Conservation (phyloP, 2,329 filamentous ascomycete species). For the Chrysoporthe austroafricana region DNA sequence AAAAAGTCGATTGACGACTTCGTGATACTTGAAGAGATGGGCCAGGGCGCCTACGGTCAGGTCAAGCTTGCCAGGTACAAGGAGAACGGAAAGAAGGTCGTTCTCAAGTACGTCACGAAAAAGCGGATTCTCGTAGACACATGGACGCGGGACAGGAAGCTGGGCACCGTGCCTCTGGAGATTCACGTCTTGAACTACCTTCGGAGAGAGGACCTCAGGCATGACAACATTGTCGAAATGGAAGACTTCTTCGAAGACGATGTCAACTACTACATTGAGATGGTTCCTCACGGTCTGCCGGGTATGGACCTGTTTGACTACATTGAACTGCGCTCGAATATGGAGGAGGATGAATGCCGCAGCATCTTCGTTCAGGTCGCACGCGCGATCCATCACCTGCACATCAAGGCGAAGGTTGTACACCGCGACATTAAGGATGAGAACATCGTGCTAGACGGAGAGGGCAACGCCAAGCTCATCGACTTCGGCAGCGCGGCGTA, state of each 20-base stretch:
- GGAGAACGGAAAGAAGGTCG: slow-evolving; percentile 78
- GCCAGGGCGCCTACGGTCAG: slow-evolving; percentile 95
- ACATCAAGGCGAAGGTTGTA: slow-evolving; percentile 87
- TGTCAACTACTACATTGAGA: slow-evolving; percentile 97
- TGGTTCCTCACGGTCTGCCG: slow-evolving; percentile 90
- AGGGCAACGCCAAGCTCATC: slow-evolving; percentile 94
- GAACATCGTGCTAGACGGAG: slow-evolving; percentile 94
- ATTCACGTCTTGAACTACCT: slow-evolving; percentile 97
- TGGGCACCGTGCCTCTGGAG: slow-evolving; percentile 94
- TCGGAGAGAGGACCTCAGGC: slow-evolving; percentile 69
- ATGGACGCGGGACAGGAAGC: slow-evolving; percentile 90
- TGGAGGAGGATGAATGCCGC: slow-evolving; percentile 92
- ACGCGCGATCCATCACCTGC: slow-evolving; percentile 85
- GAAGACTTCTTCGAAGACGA: slow-evolving; percentile 77
- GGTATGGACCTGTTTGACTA: slow-evolving; percentile 99
- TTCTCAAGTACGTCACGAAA: slow-evolving; percentile 98
- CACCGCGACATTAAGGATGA: slow-evolving; percentile 99
- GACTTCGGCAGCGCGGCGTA: slow-evolving; percentile 98
- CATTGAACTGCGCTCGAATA: slow-evolving; percentile 92
- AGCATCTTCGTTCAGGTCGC: slow-evolving; percentile 96
- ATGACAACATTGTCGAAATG: slow-evolving; percentile 75
- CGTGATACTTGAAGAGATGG: slow-evolving; percentile 95
- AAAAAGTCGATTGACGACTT: slow-evolving; percentile 91
- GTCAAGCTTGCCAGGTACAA: slow-evolving; percentile 93
- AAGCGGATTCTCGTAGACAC: slow-evolving; percentile 95